phyloP scores from a whole-genome alignment of 2,329 filamentous ascomycete genomes.

The Didymella sp. region DNA sequence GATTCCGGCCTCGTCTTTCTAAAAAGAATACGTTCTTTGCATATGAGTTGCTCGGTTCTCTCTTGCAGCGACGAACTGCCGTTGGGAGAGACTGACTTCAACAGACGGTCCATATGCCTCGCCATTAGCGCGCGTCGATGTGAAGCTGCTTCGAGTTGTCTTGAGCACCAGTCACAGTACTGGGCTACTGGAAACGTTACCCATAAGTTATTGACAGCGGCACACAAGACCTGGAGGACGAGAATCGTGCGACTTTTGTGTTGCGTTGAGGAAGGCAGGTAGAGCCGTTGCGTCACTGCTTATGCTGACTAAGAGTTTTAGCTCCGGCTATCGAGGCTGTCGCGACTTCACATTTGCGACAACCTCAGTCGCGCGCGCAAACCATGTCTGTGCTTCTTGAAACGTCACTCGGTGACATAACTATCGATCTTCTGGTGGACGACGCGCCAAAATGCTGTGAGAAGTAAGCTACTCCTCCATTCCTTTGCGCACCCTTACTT shows the following conservation, averaged over 20 bases:
- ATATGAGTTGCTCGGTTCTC: not conserved
- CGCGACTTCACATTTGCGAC: constrained; percentile 17
- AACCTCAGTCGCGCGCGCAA: constrained; percentile 16
- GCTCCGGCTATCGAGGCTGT: constrained; percentile 6
- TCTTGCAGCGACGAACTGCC: not conserved
- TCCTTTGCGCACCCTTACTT: constrained; percentile 20
- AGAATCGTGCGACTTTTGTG: constrained; percentile 8
- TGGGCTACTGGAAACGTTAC: constrained; percentile 25
- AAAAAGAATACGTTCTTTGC: not conserved
- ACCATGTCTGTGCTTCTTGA: constrained; percentile 92
- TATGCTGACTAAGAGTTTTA: constrained; percentile 26
- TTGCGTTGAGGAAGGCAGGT: not conserved
- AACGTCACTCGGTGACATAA: constrained; percentile 91
- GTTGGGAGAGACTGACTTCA: not conserved
- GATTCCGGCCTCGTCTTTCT: constrained; percentile 15
- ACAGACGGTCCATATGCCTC: not conserved
- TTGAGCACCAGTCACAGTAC: not conserved
- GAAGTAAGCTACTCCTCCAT: constrained; percentile 70
- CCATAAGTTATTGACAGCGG: constrained; percentile 23
- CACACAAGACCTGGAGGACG: constrained; percentile 17
- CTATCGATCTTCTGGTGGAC: constrained; percentile 89
- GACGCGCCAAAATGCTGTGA: constrained; percentile 91
- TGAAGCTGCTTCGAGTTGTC: not conserved
- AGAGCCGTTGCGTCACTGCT: constrained; percentile 19
- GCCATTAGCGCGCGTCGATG: not conserved